Evolutionary conservation across 1,284 basidiomycete genomes (phyloP), one percentile per base, ranked within the genome.

Genomic region (Microbotryomycetes sp.): DNA sequence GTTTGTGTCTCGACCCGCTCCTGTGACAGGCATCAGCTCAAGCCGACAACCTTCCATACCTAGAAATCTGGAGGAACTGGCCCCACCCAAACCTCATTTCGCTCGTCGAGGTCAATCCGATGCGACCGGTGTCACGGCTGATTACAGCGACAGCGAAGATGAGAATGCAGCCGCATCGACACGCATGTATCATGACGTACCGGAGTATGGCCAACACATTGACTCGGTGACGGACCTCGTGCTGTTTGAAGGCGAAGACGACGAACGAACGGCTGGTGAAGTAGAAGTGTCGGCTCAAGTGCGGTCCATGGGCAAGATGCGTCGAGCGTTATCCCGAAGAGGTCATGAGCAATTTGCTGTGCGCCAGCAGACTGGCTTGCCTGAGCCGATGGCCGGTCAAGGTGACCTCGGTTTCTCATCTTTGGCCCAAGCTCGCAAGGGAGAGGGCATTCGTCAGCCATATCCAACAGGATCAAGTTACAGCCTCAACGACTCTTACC

Each of bases 201-300:
- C 53, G 26, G 61, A 62, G 16, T 64, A 56, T 31, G 55, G 55
- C 30, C 49, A 50, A 6, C 28, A 56, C 19, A 36, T 62, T 36
- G 58, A 68, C 19, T 65, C 61, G 32, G 64, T 69, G 6, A 71
- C 70, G 16, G 79, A 80, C 58, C 78, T 83, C 54, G 79, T 83
- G 0, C 76, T 86, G 69, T 92, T 88, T 69, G 87, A 89, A 64
- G 87, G 87, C 28, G 77, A 89, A 65, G 81, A 87, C 64, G 86
- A 89, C 69, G 78, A 81, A 29, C 79, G 78, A 3, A 75, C 83
- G 5, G 82, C 83, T 0, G 84, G 82, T 22, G 88, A 92, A 72
- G 77, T 77, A 23, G 77, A 79, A 67, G 79, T 92, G 45, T 86
- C 82, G 60, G 76, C 78, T 49, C 78, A 78, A 45, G 78, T 92